Conservation (phyloP, 1,284 basidiomycete species). For the Inonotus obliquus region DNA sequence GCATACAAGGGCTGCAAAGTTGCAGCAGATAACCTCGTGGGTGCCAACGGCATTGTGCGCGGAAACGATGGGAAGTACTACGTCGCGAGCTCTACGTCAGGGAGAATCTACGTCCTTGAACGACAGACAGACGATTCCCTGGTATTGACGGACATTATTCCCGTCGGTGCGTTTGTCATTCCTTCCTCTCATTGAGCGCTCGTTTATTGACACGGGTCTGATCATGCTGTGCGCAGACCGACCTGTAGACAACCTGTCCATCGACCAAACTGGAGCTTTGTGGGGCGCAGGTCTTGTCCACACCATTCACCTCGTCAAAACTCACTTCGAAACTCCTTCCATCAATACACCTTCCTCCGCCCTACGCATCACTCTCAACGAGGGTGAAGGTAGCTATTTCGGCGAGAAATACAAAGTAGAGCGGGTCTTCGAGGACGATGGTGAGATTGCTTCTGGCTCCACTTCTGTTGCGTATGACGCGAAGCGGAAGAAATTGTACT, state of each 20-base stretch:
- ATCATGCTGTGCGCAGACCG: conserved; percentile 32
- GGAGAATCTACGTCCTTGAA: conserved; percentile 47
- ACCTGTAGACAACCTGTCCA: conserved; percentile 47
- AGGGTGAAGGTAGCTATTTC: conserved; percentile 45
- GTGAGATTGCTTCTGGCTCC: conserved; percentile 44
- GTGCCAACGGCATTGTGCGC: conserved; percentile 53
- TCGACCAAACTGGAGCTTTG: conserved; percentile 52
- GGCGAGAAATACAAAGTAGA: conserved; percentile 62
- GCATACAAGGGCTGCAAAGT: conserved; percentile 52
- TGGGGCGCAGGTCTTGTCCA: conserved; percentile 48
- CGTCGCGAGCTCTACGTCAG: conserved; percentile 40
- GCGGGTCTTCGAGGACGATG: conserved; percentile 67
- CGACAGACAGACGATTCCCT: conserved; percentile 51
- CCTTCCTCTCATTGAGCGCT: neutral
- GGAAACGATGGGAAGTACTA: conserved; percentile 51
- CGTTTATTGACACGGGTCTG: neutral
- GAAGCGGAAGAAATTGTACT: conserved; percentile 43
- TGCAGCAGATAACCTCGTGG: conserved; percentile 39
- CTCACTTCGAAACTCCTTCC: conserved; percentile 38
- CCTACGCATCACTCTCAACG: conserved; percentile 50
- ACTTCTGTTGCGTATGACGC: conserved; percentile 53
- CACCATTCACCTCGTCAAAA: conserved; percentile 24
- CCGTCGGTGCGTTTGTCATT: conserved; percentile 32
- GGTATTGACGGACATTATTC: conserved; percentile 41
- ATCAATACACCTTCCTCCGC: conserved; percentile 41